Conservation (phyloP, 805 yeast genomes). For the Yarrowia alimentaria region DNA sequence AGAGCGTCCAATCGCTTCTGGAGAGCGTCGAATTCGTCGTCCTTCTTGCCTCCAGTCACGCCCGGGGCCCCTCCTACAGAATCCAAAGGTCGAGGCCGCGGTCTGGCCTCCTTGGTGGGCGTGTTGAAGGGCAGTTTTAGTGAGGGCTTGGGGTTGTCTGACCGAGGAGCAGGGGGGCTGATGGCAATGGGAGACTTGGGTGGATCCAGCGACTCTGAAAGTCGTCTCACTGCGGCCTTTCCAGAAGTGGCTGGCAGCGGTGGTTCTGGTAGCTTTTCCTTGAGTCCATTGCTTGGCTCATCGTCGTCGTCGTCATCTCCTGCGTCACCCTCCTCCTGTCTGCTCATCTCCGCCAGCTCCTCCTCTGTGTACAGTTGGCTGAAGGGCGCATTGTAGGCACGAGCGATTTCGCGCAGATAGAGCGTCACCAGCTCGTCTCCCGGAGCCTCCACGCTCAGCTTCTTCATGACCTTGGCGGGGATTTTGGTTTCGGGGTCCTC, state of each 20-base stretch:
- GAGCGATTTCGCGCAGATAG: slow-evolving; percentile 77
- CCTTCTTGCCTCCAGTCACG: slow-evolving; percentile 34
- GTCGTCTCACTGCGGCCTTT: slow-evolving; percentile 30
- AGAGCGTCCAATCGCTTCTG: slow-evolving; percentile 77
- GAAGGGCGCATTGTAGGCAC: slow-evolving; percentile 72
- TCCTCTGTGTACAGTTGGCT: slow-evolving; percentile 48
- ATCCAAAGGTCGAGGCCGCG: slow-evolving; percentile 16
- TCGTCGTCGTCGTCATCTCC: slow-evolving; percentile 39
- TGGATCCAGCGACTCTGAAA: slow-evolving; percentile 33
- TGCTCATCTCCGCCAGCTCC: slow-evolving; percentile 36
- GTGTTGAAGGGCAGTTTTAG: slow-evolving; percentile 30
- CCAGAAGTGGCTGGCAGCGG: slow-evolving; percentile 30
- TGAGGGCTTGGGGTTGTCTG: slow-evolving; percentile 39
- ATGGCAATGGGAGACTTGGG: slow-evolving; percentile 38
- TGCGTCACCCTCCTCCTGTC: slow-evolving; percentile 37
- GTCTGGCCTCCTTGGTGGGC: too few relatives aligned
- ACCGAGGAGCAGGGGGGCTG: slow-evolving; percentile 37
- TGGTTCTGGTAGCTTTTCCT: slow-evolving; percentile 26
- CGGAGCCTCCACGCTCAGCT: slow-evolving; percentile 71
- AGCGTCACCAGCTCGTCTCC: slow-evolving; percentile 59
- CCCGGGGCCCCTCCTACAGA: too few relatives aligned
- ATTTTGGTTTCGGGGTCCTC: slow-evolving; percentile 54
- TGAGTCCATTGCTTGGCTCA: slow-evolving; percentile 23
- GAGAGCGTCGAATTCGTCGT: slow-evolving; percentile 58
- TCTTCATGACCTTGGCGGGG: slow-evolving; percentile 62